A percentile compares a stretch with the other conserved stretches of the same genome.
Conservation (phyloP, 768 basidiomycete genomes). For the Hypholoma fasciculare region DNA sequence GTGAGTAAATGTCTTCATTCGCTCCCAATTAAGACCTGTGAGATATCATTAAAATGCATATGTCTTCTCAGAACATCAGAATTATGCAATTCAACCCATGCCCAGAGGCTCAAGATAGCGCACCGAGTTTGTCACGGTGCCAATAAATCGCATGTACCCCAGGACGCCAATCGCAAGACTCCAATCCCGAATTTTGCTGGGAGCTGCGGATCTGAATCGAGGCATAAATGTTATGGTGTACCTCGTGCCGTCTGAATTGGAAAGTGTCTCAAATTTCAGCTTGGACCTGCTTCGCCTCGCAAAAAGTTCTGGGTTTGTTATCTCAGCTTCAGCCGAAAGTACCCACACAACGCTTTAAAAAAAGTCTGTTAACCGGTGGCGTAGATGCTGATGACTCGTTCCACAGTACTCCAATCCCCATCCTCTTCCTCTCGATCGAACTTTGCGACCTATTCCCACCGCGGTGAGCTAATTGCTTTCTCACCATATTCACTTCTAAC, state of each 20-base stretch:
- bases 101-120: slow-evolving; percentile 4
- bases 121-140: not conserved
- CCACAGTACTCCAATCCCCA: slow-evolving; percentile 1
- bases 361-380: not conserved
- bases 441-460: not conserved
- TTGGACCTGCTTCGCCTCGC: too few species aligned
- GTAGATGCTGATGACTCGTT: not conserved
- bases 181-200: not conserved
- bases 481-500: slow-evolving; percentile 3
- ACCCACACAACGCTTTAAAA: not conserved
- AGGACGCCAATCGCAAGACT: not conserved
- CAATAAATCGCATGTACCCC: not conserved
- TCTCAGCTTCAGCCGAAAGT: not conserved
- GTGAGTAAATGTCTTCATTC: not conserved
- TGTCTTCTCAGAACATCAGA: slow-evolving; percentile 10
- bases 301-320: too few species aligned
- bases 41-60: slow-evolving; percentile 3
- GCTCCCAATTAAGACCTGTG: slow-evolving; percentile 1
- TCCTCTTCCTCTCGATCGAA: not conserved
- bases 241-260: too few species aligned
- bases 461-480: not conserved
- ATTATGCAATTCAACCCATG: slow-evolving; percentile 5
- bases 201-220: too few species aligned
- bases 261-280: too few species aligned
- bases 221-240: too few species aligned